phyloP scores from a whole-genome alignment of 2,329 filamentous ascomycete genomes.

The Alternaria burnsii region DNA sequence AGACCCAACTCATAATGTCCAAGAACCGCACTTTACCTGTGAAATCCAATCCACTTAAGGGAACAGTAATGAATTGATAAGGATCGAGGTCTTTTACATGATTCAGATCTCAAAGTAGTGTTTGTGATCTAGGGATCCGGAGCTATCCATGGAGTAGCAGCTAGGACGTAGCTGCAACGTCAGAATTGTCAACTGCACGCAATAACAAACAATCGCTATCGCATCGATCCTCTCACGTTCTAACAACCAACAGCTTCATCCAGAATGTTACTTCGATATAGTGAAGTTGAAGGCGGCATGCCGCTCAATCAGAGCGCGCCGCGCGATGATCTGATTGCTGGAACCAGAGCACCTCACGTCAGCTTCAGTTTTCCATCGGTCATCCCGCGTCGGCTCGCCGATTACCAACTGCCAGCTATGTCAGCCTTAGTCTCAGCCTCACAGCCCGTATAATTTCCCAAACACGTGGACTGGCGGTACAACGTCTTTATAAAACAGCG shows the following conservation, averaged over 20 bases:
- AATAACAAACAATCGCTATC: not conserved
- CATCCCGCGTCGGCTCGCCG: not conserved
- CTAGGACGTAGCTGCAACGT: not conserved
- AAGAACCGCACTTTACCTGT: not conserved
- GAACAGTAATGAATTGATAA: not conserved
- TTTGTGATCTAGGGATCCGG: not conserved
- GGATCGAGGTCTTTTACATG: not conserved
- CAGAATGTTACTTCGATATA: not conserved
- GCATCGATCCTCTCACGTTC: not conserved
- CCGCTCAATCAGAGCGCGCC: not conserved
- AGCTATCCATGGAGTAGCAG: not conserved
- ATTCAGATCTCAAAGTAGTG: not conserved
- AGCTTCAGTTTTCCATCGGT: not conserved
- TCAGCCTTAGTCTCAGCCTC: constrained; percentile 1
- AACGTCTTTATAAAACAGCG: not conserved
- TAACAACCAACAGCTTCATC: not conserved
- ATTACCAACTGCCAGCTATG: not conserved
- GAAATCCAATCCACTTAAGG: not conserved
- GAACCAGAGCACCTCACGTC: not conserved
- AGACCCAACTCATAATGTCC: constrained; percentile 36
- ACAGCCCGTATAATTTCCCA: not conserved
- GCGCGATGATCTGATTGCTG: not conserved
- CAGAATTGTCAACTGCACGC: not conserved
- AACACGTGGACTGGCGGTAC: not conserved
- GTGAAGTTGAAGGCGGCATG: not conserved